Evolutionary conservation across 2,329 filamentous ascomycete genomes (phyloP), one percentile per base, ranked within the genome.

Genomic region (Chaetomium sp.): DNA sequence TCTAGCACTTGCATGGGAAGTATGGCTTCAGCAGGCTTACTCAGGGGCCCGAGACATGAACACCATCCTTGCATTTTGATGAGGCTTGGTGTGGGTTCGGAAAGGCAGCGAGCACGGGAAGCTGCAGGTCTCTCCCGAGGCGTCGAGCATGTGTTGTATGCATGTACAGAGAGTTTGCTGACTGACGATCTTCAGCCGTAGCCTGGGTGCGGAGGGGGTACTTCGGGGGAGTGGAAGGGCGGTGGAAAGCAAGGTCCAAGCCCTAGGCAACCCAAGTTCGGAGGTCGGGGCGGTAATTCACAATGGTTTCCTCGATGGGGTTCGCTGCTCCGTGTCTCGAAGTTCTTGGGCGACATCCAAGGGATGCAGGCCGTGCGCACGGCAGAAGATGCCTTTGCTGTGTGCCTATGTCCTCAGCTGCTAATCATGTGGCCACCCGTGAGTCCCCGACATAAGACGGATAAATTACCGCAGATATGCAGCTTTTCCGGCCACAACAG

Each of bases 401-500:
- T 29, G 50, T 53, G 49, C 25, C 25, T 51, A 13, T 38, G 35
- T 25, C 13, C n/a, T n/a, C n/a, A n/a, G 49, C 23, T 19, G 2
- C 8, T 23, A 2, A 13, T 51, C 1, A 25, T 58, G 56, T 49
- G 56, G 27, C 38, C 38, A 8, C n/a, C 42, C 42, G 42, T 33
- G 16, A 25, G 19, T 25, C n/a, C n/a, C n/a, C 42, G 12, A 47
- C 42, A 47, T 7, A 16, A 53, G 50, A 27, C 16, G 50, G 8
- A n/a, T n/a, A 53, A 53, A 16, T 38, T 35, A n/a, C 33, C 12
- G 10, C 31, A 56, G 31, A 33, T 23, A 21, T 56, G 53, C 33
- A 56, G 31, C 10, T 25, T 38, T 58, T 23, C 56, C 56, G 56
- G 56, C 56, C 38, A 42, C 38, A 58, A 58, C 31, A 42, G 53